Evolutionary conservation across 495 filamentous ascomycete genomes (phyloP).

Genomic region (Neurospora africana): DNA sequence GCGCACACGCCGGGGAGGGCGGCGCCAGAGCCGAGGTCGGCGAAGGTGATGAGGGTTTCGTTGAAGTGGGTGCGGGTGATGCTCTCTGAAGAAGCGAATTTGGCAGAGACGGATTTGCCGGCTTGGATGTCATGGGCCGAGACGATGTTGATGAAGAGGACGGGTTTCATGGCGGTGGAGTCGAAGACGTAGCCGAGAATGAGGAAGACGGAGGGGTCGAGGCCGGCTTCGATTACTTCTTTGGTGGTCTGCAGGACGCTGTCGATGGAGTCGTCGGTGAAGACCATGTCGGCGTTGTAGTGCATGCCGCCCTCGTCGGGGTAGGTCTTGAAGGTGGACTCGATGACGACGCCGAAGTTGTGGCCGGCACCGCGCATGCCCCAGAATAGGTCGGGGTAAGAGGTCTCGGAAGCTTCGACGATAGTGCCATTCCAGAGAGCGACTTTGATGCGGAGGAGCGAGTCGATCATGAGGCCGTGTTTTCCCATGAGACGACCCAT

Average conservation of each 20-base stretch:
- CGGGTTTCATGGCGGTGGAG: neutral
- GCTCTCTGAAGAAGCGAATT: neutral
- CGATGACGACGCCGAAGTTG: conserved; percentile 43
- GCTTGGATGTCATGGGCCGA: neutral
- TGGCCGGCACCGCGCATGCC: conserved; percentile 43
- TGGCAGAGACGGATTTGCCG: neutral
- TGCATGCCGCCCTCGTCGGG: conserved; percentile 1
- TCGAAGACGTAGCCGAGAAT: conserved; percentile 10
- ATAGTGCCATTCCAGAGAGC: conserved; percentile 37
- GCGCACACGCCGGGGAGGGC: neutral
- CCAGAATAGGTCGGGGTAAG: conserved; percentile 37
- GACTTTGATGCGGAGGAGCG: conserved; percentile 34
- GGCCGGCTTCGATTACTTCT: conserved; percentile 26
- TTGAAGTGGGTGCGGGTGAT: neutral
- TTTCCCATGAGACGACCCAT: conserved; percentile 40
- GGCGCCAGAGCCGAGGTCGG: conserved; percentile 57
- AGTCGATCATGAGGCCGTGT: conserved; percentile 41
- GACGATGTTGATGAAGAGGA: neutral
- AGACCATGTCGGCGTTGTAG: conserved; percentile 34
- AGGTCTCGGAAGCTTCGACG: conserved; percentile 21
- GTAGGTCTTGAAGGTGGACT: conserved; percentile 6
- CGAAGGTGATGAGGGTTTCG: conserved; percentile 53
- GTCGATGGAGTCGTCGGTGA: conserved; percentile 39
- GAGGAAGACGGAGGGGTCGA: conserved; percentile 26
- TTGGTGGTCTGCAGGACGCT: conserved; percentile 37